Evolutionary conservation across 805 yeast genomes (phyloP), one percentile per base, ranked within the genome.

Genomic region (Candida stauntonica): DNA sequence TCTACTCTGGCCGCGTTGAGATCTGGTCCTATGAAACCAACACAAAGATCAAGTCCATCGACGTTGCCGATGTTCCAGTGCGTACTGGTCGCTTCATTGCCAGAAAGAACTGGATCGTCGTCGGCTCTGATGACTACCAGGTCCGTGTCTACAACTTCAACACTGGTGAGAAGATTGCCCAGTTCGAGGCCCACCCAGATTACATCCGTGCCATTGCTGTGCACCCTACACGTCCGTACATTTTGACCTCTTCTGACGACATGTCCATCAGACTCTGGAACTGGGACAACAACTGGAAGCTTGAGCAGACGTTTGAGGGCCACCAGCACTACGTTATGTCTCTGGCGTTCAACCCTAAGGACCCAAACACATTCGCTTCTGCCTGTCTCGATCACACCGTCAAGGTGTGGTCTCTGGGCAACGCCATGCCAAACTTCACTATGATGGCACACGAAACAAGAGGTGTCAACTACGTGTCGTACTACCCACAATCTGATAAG

Each of bases 141-240:
- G 69, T 93, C 42, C 79, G 99, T 57, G 94, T 93, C 21, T 93
- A 78, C 72, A 93, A 93, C 64, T 88, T 86, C 70, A 87, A 87
- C 65, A 93, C 99, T 15, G 89, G 95, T 41, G 99, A 93, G 64
- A 88, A 87, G 61, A 77, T 93, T 46, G 75, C 86, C 27, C 98
- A 89, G 65, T 93, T 91, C 58, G 99, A 93, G 67, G 98, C 97
- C 8, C 99, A 93, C 60, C 96, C 96, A 7, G 99, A 93, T 64
- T 93, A 93, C 63, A 85, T 93, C 57, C 81, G 99, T 61, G 79
- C 86, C 40, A 77, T 93, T 48, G 93, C 95, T 9, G 95, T 91
- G 29, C 99, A 93, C 64, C 97, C 98, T 30, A 73, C 91, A 14
- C 86, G 85, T 65, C 94, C 98, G 17, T 85, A 84, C 54, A 73